A percentile compares a stretch with the other conserved stretches of the same genome.
Conservation (phyloP, 1,284 basidiomycete species). For the Ustilago cynodontis region DNA sequence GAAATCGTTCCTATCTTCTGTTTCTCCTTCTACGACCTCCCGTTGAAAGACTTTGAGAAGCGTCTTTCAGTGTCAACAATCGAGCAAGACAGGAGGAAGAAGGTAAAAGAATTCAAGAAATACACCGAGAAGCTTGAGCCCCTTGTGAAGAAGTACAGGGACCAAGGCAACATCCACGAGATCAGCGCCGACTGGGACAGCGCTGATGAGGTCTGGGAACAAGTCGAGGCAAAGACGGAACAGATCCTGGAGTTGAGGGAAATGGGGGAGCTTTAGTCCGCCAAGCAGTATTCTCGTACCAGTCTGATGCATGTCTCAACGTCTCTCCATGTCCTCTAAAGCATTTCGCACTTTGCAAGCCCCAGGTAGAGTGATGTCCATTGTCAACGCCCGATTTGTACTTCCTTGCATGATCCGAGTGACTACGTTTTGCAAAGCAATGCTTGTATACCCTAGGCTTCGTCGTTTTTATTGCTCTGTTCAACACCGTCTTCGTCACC, state of each 20-base stretch:
- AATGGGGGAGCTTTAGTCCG: conserved; percentile 26
- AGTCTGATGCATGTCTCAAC: not conserved
- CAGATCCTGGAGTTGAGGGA: conserved; percentile 44
- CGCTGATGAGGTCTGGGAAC: conserved; percentile 64
- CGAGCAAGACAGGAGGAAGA: conserved; percentile 20
- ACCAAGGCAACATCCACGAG: conserved; percentile 60
- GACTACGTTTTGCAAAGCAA: too few relatives aligned
- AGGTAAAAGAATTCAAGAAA: conserved; percentile 48
- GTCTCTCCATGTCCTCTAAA: not conserved
- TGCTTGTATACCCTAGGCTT: conserved; percentile 80
- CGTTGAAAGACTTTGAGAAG: conserved; percentile 38
- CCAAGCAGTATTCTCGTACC: not conserved
- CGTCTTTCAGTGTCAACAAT: conserved; percentile 23
- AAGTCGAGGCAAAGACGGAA: conserved; percentile 62
- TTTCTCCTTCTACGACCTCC: conserved; percentile 58
- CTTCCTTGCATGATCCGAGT: too few relatives aligned
- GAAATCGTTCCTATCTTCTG: conserved; percentile 57
- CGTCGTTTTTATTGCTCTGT: conserved; percentile 10
- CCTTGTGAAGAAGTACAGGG: conserved; percentile 50
- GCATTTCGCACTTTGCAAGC: not conserved
- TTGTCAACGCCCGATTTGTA: too few relatives aligned
- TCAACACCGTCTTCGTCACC: conserved; percentile 16
- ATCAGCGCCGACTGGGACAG: conserved; percentile 61
- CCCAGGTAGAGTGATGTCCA: not conserved
- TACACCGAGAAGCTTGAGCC: conserved; percentile 21